Conservation (phyloP, 345 rosid species). For the Laguncularia racemosa region DNA sequence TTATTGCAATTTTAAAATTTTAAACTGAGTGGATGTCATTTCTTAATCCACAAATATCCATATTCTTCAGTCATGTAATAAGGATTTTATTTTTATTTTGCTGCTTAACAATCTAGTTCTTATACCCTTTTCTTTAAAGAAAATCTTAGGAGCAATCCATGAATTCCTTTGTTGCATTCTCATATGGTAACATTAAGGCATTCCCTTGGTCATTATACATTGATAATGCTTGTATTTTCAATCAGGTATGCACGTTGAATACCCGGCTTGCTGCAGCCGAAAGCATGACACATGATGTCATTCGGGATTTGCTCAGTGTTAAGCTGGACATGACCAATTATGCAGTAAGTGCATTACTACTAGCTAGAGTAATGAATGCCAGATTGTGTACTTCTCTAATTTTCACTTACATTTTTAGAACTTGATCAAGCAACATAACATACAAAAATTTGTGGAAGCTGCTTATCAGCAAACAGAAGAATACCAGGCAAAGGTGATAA, state of each 20-base stretch:
- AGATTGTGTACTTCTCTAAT: constrained; percentile 3
- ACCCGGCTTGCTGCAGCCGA: constrained; percentile 87
- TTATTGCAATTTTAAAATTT: too few relatives aligned
- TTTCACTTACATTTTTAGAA: constrained; percentile 37
- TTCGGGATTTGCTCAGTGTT: constrained; percentile 87
- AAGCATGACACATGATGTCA: constrained; percentile 95
- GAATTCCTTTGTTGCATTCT: too few relatives aligned
- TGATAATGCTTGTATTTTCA: constrained; percentile 12
- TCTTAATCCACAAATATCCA: too few relatives aligned
- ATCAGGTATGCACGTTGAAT: constrained; percentile 64
- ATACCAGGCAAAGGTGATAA: constrained; percentile 55
- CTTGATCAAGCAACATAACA: constrained; percentile 65
- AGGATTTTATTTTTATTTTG: too few relatives aligned
- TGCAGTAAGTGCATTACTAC: constrained; percentile 48
- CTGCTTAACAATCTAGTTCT: too few relatives aligned
- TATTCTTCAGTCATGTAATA: too few relatives aligned
- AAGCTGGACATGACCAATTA: constrained; percentile 80
- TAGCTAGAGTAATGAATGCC: constrained; percentile 4
- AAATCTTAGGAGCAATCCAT: too few relatives aligned
- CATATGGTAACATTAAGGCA: too few relatives aligned
- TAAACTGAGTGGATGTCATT: too few relatives aligned
- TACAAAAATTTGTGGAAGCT: constrained; percentile 59
- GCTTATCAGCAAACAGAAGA: constrained; percentile 63
- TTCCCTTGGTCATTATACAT: too few relatives aligned
- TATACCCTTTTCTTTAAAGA: too few relatives aligned